Conservation (phyloP, 345 rosid species). For the Erucastrum elatum region DNA sequence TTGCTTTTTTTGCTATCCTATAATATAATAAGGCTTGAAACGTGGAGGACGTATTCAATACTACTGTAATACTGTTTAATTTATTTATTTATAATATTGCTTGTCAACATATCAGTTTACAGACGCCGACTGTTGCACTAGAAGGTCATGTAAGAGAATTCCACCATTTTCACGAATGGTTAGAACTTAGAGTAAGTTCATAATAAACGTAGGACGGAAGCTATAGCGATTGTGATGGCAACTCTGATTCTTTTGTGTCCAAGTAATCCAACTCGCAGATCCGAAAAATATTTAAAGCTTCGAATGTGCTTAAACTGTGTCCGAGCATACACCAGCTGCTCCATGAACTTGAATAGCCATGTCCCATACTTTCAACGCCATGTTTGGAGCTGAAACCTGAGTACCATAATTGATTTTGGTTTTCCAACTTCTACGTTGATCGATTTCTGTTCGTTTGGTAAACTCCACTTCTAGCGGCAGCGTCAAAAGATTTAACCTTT, state of each 20-base stretch:
- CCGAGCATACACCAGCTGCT: slow-evolving; percentile 30
- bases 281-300: no score
- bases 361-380: not conserved
- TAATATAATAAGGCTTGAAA: no score
- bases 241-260: not conserved
- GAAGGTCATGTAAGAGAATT: not conserved
- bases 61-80: no score
- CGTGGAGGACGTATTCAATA: no score
- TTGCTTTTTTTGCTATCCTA: no score
- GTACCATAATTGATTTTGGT: not conserved
- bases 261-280: no score
- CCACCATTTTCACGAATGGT: not conserved
- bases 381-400: not conserved
- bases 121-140: not conserved
- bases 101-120: not conserved
- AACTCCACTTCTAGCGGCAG: no score
- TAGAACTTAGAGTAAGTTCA: not conserved
- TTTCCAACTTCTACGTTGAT: not conserved
- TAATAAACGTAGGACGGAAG: no score
- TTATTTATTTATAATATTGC: no score
- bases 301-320: slow-evolving; percentile 72
- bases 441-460: no score
- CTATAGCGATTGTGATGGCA: no score
- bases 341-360: slow-evolving; percentile 92
- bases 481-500: no score